Evolutionary conservation across 2,329 filamentous ascomycete species (phyloP).

Genomic region (Cladorrhinum sp.): DNA sequence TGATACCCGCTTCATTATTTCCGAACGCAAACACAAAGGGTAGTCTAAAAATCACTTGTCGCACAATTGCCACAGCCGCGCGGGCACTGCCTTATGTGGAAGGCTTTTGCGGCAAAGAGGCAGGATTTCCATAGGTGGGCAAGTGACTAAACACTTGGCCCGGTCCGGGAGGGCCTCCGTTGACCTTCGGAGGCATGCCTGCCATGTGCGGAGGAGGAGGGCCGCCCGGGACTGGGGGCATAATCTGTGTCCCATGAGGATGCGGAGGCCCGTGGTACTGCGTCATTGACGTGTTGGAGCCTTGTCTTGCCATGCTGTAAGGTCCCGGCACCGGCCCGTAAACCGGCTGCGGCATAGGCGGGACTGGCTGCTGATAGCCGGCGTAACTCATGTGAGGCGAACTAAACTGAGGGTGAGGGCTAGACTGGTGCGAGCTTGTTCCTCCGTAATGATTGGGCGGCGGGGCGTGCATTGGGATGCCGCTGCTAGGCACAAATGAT

Average conservation of each 20-base stretch:
- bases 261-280: constrained; percentile 42
- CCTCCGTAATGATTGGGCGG: constrained; percentile 47
- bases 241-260: constrained; percentile 37
- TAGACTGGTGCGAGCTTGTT: constrained; percentile 49
- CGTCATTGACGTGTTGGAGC: constrained; percentile 53
- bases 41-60: background rate
- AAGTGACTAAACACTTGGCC: constrained; percentile 51
- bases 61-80: background rate
- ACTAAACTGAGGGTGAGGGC: constrained; percentile 53
- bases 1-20: background rate
- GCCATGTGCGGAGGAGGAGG: constrained; percentile 32
- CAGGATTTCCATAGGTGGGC: constrained; percentile 58
- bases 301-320: constrained; percentile 56
- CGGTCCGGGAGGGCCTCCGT: constrained; percentile 39
- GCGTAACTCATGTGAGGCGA: constrained; percentile 50
- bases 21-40: constrained; percentile 5
- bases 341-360: constrained; percentile 40
- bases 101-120: constrained; percentile 59
- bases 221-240: constrained; percentile 28
- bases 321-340: constrained; percentile 34
- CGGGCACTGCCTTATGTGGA: constrained; percentile 34
- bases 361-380: constrained; percentile 42
- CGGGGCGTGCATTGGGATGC: constrained; percentile 47
- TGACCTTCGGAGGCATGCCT: constrained; percentile 43
- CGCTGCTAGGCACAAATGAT: constrained; percentile 73